phyloP scores from a whole-genome alignment of 257 asterid species.

The Oldenlandia corymbosa region DNA sequence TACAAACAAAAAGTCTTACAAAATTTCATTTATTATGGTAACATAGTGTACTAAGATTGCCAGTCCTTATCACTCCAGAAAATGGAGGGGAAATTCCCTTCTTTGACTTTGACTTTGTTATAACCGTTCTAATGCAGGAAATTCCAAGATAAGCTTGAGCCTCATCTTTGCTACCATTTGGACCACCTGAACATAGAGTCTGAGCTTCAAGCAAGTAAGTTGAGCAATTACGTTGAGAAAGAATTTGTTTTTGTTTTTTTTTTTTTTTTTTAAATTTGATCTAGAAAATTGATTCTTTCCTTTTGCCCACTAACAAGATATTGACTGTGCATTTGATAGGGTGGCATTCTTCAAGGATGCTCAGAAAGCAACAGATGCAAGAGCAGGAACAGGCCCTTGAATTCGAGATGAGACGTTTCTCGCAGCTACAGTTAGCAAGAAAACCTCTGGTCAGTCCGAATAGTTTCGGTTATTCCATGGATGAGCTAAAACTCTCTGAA shows the following conservation, averaged over 20 bases:
- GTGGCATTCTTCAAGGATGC: slow-evolving; percentile 43
- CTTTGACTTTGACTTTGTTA: background rate
- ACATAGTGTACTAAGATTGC: too few relatives aligned
- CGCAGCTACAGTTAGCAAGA: slow-evolving; percentile 47
- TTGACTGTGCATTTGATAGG: slow-evolving; percentile 28
- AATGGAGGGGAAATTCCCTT: background rate
- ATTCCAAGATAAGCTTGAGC: slow-evolving; percentile 49
- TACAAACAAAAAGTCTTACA: too few relatives aligned
- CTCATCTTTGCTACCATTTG: slow-evolving; percentile 38
- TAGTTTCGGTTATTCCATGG: slow-evolving; percentile 39
- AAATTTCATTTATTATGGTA: too few relatives aligned
- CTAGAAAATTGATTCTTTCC: background rate
- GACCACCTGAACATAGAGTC: slow-evolving; percentile 32
- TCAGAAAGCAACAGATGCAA: slow-evolving; percentile 46
- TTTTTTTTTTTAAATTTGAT: too few relatives aligned
- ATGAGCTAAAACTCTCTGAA: slow-evolving; percentile 39
- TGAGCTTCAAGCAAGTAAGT: slow-evolving; percentile 53
- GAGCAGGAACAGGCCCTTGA: slow-evolving; percentile 50
- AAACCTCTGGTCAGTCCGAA: slow-evolving; percentile 32
- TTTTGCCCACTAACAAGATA: background rate
- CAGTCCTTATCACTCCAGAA: background rate
- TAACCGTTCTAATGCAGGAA: slow-evolving; percentile 52
- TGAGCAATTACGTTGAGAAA: too few relatives aligned
- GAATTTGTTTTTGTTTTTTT: too few relatives aligned
- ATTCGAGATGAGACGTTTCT: slow-evolving; percentile 46